phyloP scores from a whole-genome alignment of 1,139 yeast species.

The Lodderomyces theae region DNA sequence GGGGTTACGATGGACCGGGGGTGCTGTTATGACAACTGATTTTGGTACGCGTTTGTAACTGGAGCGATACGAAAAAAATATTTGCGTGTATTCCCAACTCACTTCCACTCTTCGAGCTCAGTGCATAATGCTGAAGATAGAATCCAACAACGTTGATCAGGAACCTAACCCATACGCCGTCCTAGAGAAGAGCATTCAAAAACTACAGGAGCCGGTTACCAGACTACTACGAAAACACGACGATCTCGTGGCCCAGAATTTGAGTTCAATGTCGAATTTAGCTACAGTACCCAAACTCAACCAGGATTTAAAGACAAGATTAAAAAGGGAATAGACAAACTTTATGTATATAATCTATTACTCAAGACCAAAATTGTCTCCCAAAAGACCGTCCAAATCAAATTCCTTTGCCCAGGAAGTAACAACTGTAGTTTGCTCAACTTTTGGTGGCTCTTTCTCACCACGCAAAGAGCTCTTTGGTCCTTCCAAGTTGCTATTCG shows the following conservation, averaged over 20 bases:
- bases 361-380: constrained; percentile 32
- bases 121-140: constrained; percentile 3
- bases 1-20: no score
- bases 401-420: constrained; percentile 92
- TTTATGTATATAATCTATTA: constrained; percentile 3
- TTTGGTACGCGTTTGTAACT: neutral
- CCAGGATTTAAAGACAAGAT: neutral
- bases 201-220: constrained; percentile 24
- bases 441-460: constrained; percentile 49
- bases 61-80: neutral
- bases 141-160: neutral
- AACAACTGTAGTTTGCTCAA: constrained; percentile 80
- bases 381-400: constrained; percentile 79
- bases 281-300: constrained; percentile 15
- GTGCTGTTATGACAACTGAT: no score
- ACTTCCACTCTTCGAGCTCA: neutral
- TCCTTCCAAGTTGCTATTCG: constrained; percentile 28
- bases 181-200: constrained; percentile 20
- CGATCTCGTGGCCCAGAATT: constrained; percentile 26
- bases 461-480: constrained; percentile 46
- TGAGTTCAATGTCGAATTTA: constrained; percentile 23
- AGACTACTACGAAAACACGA: constrained; percentile 27
- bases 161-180: constrained; percentile 23
- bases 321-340: neutral
- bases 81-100: no score